These are phyloP conservation scores for Verticillium albo-atrum DNA, from an alignment of 2,329 filamentous ascomycete species.

Conservation along the genomic window DNA sequence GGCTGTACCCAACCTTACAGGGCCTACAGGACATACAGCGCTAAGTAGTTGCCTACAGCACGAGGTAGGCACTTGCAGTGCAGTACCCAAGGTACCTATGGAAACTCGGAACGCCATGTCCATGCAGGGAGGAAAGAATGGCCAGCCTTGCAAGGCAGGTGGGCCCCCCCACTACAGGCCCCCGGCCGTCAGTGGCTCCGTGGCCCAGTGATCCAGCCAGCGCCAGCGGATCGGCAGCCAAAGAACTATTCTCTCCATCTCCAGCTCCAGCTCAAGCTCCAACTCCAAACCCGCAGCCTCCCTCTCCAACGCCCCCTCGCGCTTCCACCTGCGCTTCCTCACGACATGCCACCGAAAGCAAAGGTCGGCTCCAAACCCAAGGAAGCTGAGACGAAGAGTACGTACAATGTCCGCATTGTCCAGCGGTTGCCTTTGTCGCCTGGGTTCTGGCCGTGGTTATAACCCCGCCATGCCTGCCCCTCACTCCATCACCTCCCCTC, in stretches of 20 bases:
- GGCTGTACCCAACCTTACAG: too few relatives aligned
- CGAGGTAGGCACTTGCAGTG: too few relatives aligned
- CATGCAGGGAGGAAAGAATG: too few relatives aligned
- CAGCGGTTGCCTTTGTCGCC: too few relatives aligned
- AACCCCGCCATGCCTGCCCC: background rate
- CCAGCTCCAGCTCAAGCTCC: background rate
- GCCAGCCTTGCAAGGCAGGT: too few relatives aligned
- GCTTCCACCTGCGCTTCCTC: conserved; percentile 2
- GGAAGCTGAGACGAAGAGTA: conserved; percentile 13
- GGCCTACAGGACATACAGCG: too few relatives aligned
- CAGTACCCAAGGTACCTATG: too few relatives aligned
- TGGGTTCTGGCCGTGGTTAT: background rate
- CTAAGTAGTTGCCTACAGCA: too few relatives aligned
- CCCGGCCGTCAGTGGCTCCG: background rate
- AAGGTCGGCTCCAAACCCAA: conserved; percentile 28
- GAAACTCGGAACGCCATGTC: too few relatives aligned
- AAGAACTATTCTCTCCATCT: background rate
- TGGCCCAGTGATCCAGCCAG: too few relatives aligned
- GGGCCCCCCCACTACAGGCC: background rate
- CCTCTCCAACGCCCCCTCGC: conserved; percentile 4
- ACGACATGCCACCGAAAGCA: conserved; percentile 30
- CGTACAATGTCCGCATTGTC: background rate
- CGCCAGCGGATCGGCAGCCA: too few relatives aligned
- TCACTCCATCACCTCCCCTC: background rate
- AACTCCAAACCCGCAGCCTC: background rate